Base-by-base conservation (phyloP, 106 monocot genomes). In the Dendrobium catenatum region DNA sequence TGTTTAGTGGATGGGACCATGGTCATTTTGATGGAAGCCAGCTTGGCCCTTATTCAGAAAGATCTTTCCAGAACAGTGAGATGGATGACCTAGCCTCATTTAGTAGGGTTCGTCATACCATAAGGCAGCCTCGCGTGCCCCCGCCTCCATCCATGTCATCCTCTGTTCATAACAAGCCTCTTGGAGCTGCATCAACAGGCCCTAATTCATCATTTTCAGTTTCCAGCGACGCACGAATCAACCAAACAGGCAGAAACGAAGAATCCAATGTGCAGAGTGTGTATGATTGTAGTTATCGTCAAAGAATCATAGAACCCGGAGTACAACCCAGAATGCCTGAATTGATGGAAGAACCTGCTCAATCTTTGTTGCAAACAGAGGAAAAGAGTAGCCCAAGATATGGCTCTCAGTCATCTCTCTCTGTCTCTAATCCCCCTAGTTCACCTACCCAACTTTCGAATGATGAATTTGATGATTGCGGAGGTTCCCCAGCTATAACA, bases 121-220 rank as follows among this genome's bases (percentile, higher is more conserved):
- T 87, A 83, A 87, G 89, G 55, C 97, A 98, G 76, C 97, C 94
- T 46, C 97, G 88, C 67, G 97, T 98, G 17, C 94, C 82, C 54
- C 94, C 97, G 2, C 97, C 97, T 79, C 97, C 91, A 83, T 82
- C 84, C 15, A 77, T 93, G 42, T 84, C 74, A 44, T 75, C 93
- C 46, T 93, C 91, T 9, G 55, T 82, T 13, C 88, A 78, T 29
- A 92, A 74, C 76, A 85, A 66, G 19, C 22, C 85, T 18, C 83
- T 90, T 42, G 80, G 91, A 82, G 64, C 68, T 79, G 72, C 82
- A 8, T 6, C 82, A 40, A 85, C 89, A 31, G 74, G 31, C 10
- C 77, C 64, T 17, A 82, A 49, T 79, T 84, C 86, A 4, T 82
- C 86, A 41, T 82, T 84, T 6, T 84, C 80, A 40, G 6, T 77